Base-by-base conservation (phyloP, 169 alveolate species). In the Babesia ovis region DNA sequence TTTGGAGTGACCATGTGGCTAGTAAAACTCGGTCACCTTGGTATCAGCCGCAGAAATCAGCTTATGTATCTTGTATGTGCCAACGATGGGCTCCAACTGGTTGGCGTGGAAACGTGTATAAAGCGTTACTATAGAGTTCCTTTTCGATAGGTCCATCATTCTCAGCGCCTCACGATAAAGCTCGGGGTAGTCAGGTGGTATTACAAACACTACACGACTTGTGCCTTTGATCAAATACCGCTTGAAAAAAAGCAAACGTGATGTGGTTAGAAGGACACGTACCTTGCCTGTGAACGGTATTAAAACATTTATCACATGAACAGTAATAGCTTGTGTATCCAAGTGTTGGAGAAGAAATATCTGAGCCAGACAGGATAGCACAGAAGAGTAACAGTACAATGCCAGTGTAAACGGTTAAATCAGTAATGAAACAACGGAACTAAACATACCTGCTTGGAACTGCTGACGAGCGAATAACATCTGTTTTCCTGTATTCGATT, bases 171-270 rank as follows among this genome's bases (percentile, higher is more conserved):
- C 84, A 8, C 71, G 42, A 59, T 87, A 87, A 23, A 87, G 42
- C 50, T 54, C 82, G 25, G 81, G 85, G 66, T 85, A 87, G 22
- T 80, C 89, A 39, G 93, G 93, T 20, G 93, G 93, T 25, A 59
- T 55, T 8, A 84, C 55, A 14, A 87, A 73, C 39, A 87, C 50
- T 23, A 85, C 90, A 23, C 71, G 70, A 43, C 85, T 56, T 14
- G 92, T 75, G n/a, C 93, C 93, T 56, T 85, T 87, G 42, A 87
- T 51, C 54, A 87, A 53, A 54, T 87, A 85, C 20, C 93, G 81
- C 59, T 88, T 87, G 81, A 87, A 87, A 50, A 87, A 87, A 8
- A 87, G 74, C 57, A 85, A 69, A 45, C 93, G 69, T 18, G 68
- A 77, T 4, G 93, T 87, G 8, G 93, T 87, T 6, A 87, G 39